Base-by-base conservation (phyloP, 1,284 basidiomycete genomes). In the Pseudozyma pruni region DNA sequence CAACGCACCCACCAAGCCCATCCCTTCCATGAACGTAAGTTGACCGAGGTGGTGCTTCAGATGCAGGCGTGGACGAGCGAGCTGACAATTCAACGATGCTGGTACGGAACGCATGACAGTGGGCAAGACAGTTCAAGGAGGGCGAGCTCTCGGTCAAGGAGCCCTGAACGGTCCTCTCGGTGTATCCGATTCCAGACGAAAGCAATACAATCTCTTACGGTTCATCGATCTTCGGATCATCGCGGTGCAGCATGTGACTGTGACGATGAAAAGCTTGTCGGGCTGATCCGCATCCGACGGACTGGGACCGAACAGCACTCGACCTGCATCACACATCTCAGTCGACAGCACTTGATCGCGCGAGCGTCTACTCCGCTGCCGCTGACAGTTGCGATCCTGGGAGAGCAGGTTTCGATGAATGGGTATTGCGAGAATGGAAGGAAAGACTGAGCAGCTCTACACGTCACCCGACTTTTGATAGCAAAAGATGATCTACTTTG, bases 61-160 rank as follows among this genome's bases (percentile, higher is more conserved):
- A 34, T 23, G 17, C 4, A 5, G 29, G 19, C 17, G 31, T 17
- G 16, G 16, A 32, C 9, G 29, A 22, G 19, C 19, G 17, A 10
- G 9, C 53, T 52, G 48, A 59, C 57, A 22, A 25, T 27, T 25
- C n/a, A 17, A 27, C 22, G 20, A 25, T 20, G n/a, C n/a, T n/a
- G n/a, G n/a, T 19, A 20, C 10, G 14, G 2, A 20, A 2, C 2
- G 5, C 25, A n/a, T 35, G 6, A 19, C 58, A 80, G 78, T 81
- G 79, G 79, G 75, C 79, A 46, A 73, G 75, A 54, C 79, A 81
- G 54, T 81, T 81, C 75, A 78, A 73, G 51, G 69, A 78, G 29
- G 79, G 78, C 39, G 76, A 81, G 46, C 51, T 81, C 27, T 54
- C 58, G 35, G 76, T 80, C 51, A 80, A 80, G 70, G 76, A 76